Base-by-base conservation (phyloP, 208 protist genomes). In the Trypanosoma vivax region DNA sequence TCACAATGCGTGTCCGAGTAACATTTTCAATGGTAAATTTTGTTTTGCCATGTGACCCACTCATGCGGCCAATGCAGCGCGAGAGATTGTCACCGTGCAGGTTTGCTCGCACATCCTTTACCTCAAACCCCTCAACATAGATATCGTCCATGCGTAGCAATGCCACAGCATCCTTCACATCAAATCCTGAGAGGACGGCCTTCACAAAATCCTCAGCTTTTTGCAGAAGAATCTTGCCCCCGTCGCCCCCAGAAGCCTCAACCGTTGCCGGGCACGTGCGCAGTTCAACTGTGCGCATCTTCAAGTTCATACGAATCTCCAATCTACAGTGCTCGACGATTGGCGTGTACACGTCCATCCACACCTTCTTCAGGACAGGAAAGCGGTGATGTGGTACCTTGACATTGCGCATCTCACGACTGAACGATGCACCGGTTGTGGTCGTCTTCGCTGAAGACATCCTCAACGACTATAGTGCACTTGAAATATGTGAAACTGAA, bases 1-100 rank as follows among this genome's bases (percentile, higher is more conserved):
- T 68, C 1, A 99, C 98, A 54, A 99, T 97, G 27, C 99, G 82
- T 11, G 98, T 99, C 27, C 95, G 90, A 6, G 98, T 99, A 1
- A 98, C 85, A 65, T 99, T 99, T 73, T 99, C 98, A 57, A 99
- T 99, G 9, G 98, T 97, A 73, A 96, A 99, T 82, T 99, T 99
- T 1, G 97, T 99, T 74, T 98, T 98, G 23, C 99, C 99, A 50
- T 97, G 96, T 27, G 97, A 97, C 34, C 99, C 99, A 34, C 97
- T 98, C 54, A 99, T 96, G 60, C 99, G 96, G 39, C 98, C 99
- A 65, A 99, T 99, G 56, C 98, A 98, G 31, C 99, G 91, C 3
- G 91, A 92, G 2, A 97, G 70, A 55, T 96, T 92, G 58, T 97
- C 92, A 25, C 92, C 92, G 23, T 92, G 69, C 40, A 97, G 57